These are phyloP conservation scores for Galerina marginata DNA, from an alignment of 768 basidiomycete species.

Conservation along the genomic window DNA sequence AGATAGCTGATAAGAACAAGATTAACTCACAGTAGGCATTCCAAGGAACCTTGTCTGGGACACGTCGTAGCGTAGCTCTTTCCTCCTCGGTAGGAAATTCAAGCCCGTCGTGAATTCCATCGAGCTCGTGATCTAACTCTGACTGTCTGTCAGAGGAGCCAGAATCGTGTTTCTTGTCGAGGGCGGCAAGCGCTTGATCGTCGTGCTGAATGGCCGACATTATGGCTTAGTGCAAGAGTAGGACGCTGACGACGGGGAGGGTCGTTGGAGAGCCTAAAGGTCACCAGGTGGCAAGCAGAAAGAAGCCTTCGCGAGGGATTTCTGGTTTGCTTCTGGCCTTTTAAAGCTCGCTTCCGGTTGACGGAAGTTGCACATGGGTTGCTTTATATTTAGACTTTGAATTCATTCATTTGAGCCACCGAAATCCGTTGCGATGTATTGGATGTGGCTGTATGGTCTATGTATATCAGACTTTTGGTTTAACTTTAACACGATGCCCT, in stretches of 20 bases:
- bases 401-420: background rate
- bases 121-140: slow-evolving; percentile 26
- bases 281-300: slow-evolving; percentile 6
- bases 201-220: slow-evolving; percentile 30
- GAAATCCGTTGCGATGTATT: background rate
- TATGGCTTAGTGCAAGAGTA: slow-evolving; percentile 3
- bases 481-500: too few species aligned
- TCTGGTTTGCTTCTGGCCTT: slow-evolving; percentile 5
- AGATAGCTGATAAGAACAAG: background rate
- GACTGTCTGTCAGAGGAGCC: slow-evolving; percentile 22
- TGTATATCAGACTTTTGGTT: too few species aligned
- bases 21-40: slow-evolving; percentile 51
- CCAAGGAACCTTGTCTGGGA: slow-evolving; percentile 66
- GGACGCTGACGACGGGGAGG: background rate
- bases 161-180: slow-evolving; percentile 21
- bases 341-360: slow-evolving; percentile 6
- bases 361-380: slow-evolving; percentile 15
- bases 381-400: slow-evolving; percentile 7
- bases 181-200: slow-evolving; percentile 16
- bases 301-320: slow-evolving; percentile 12
- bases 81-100: slow-evolving; percentile 72
- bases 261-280: background rate
- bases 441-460: too few species aligned
- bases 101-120: slow-evolving; percentile 54
- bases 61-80: slow-evolving; percentile 58